Evolutionary conservation across 352 stramenopile genomes (phyloP), one percentile per base, ranked within the genome.

Genomic region (Elongisporangium undulatum): DNA sequence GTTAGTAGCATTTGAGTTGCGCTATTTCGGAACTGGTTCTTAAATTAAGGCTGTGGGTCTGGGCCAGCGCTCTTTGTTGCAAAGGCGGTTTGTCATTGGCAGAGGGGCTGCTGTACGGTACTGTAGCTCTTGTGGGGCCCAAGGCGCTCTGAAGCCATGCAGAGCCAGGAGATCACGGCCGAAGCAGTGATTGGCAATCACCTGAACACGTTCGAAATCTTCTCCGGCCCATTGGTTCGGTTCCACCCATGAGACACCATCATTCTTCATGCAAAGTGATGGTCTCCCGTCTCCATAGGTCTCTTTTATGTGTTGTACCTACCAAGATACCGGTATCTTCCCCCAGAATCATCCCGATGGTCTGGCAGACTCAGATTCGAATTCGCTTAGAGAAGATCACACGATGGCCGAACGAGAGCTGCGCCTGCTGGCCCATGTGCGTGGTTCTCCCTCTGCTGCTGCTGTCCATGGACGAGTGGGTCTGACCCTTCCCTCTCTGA

Each of bases 401-500:
- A n/a, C n/a, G 29, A 41, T 41, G 29, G 29, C 29, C 1, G 29
- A 41, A 41, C 5, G 29, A 41, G 29, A 41, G 29, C 9, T 65
- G 29, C 59, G 53, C 49, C 9, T 41, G 19, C n/a, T 65, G 13
- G 59, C 53, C 13, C 59, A 65, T 13, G 59, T 65, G 38, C 59
- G 59, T 61, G 5, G 12, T 23, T 26, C n/a, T 55, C 17, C 17
- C n/a, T 49, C 19, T 50, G 6, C 20, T 62, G 26, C 49, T 62
- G 17, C 19, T 39, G 48, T 21, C 7, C 5, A 34, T 56, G 49
- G 29, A 13, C 22, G n/a, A n/a, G n/a, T 52, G 26, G 4, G 4
- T 3, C 22, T 38, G 17, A 49, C 16, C 16, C 3, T 15, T 8
- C 41, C n/a, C 41, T 38, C 20, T 21, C 23, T 56, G 51, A 50